Percentiles rank a stretch among this genome's conserved stretches.
Conservation (phyloP, 768 basidiomycete genomes). For the Mycena filopes region DNA sequence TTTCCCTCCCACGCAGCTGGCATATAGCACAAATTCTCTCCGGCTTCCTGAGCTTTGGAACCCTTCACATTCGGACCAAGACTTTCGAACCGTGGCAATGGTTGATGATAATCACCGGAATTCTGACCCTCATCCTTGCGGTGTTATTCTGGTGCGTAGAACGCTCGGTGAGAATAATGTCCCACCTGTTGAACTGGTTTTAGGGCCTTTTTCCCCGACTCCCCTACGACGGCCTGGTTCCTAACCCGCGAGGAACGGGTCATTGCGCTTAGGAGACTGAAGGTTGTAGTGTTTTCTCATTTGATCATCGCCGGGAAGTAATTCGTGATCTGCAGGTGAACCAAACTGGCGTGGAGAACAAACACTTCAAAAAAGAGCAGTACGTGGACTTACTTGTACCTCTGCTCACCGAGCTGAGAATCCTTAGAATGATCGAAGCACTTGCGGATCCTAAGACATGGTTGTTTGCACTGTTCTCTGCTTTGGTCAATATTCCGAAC, state of each 20-base stretch:
- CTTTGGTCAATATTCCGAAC: constrained; percentile 59
- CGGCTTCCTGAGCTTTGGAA: constrained; percentile 75
- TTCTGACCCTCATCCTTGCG: constrained; percentile 53
- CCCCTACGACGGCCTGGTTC: too few relatives aligned
- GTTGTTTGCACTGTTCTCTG: constrained; percentile 65
- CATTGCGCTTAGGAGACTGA: too few relatives aligned
- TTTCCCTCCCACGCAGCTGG: too few relatives aligned
- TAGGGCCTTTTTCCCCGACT: too few relatives aligned
- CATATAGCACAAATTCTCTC: constrained; percentile 81
- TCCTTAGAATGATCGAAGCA: constrained; percentile 60
- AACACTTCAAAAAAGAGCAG: constrained; percentile 84
- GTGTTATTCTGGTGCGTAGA: constrained; percentile 56
- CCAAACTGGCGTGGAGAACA: constrained; percentile 86
- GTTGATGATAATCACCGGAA: constrained; percentile 65
- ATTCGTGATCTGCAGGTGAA: too few relatives aligned
- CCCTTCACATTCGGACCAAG: constrained; percentile 65
- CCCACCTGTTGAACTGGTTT: too few relatives aligned
- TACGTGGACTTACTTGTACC: constrained; percentile 65
- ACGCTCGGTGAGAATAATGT: too few relatives aligned
- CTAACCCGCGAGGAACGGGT: too few relatives aligned
- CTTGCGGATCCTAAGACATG: constrained; percentile 65
- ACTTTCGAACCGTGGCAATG: constrained; percentile 81
- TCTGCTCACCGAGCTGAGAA: constrained; percentile 67
- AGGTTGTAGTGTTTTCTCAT: too few relatives aligned
- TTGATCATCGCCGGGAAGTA: too few relatives aligned